These are phyloP conservation scores for Rhinocladiella similis DNA, from an alignment of 2,329 filamentous ascomycete genomes.

Conservation along the genomic window DNA sequence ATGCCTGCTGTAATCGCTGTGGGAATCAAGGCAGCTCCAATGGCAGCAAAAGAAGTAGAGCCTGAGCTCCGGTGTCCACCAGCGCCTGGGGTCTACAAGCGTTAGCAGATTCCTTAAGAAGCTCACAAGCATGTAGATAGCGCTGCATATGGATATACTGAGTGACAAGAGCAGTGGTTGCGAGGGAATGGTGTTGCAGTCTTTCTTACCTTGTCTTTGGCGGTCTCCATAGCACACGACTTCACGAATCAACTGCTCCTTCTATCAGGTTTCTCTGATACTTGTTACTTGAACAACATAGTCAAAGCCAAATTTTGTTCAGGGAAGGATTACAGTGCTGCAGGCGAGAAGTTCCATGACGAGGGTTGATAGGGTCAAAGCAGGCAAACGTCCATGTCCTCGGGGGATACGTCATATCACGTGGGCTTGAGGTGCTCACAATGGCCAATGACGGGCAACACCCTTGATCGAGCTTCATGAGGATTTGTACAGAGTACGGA, in stretches of 20 bases:
- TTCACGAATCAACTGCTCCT: no score
- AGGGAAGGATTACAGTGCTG: background rate
- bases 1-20: constrained; percentile 45
- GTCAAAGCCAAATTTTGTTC: background rate
- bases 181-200: no score
- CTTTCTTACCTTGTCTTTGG: constrained; percentile 17
- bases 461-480: no score
- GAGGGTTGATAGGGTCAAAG: background rate
- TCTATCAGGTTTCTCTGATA: background rate
- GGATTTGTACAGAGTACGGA: no score
- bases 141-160: background rate
- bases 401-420: constrained; percentile 4
- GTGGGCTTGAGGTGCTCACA: no score
- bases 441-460: no score
- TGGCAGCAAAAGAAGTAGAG: constrained; percentile 51
- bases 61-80: constrained; percentile 26
- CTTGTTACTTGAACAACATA: background rate
- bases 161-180: no score
- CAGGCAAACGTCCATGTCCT: background rate
- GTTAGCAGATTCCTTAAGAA: constrained; percentile 2
- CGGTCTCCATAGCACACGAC: constrained; percentile 10
- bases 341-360: background rate
- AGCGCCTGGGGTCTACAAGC: constrained; percentile 14
- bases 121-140: background rate
- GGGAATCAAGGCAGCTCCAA: constrained; percentile 51